These are phyloP conservation scores for Lithohypha guttulata DNA, from an alignment of 2,329 filamentous ascomycete species.

Conservation along the genomic window DNA sequence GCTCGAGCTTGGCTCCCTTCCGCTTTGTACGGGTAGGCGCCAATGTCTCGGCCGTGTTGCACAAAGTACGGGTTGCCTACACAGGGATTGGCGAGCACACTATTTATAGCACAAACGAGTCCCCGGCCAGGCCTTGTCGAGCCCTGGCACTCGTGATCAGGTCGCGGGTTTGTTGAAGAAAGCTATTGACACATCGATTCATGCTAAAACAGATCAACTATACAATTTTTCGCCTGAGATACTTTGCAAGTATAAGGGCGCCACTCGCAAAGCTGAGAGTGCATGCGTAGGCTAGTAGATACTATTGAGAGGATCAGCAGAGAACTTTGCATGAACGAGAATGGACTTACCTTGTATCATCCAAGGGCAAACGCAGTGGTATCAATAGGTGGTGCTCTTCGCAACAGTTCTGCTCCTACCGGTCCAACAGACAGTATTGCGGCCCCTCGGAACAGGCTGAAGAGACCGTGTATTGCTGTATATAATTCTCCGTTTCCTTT, in stretches of 20 bases:
- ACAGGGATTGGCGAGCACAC: too few species aligned
- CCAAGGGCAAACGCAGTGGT: background rate
- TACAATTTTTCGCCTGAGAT: background rate
- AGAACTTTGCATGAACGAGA: background rate
- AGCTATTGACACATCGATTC: too few species aligned
- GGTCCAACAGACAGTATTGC: constrained; percentile 1
- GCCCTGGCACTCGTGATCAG: too few species aligned
- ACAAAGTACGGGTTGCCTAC: too few species aligned
- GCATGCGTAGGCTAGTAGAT: background rate
- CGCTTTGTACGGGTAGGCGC: too few species aligned
- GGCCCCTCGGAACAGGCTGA: background rate
- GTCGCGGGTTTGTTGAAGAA: too few species aligned
- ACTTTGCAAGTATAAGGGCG: background rate
- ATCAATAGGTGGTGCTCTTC: background rate
- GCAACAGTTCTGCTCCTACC: background rate
- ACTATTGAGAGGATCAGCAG: background rate
- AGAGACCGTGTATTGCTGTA: background rate
- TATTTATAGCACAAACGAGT: too few species aligned
- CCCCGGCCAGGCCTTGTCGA: too few species aligned
- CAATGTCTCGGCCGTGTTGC: too few species aligned
- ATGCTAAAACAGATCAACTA: too few species aligned
- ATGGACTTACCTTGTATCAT: background rate
- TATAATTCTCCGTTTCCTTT: background rate
- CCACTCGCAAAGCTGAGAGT: background rate
- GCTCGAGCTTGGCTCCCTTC: too few species aligned